Evolutionary conservation across 2,329 filamentous ascomycete genomes (phyloP), one percentile per base, ranked within the genome.

Genomic region (Cyphellophora attinorum): DNA sequence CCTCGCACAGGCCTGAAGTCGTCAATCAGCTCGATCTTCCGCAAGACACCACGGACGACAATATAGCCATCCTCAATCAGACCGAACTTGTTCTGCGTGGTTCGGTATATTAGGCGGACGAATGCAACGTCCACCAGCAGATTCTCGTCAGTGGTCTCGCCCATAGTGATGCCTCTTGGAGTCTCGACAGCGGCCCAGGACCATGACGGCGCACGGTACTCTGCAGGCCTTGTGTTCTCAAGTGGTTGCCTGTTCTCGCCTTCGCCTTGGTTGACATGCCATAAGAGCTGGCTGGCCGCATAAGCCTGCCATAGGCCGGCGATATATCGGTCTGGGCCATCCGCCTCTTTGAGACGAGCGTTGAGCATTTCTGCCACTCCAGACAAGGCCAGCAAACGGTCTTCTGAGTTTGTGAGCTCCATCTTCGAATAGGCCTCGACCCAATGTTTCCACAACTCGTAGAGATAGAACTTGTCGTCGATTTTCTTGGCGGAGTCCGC

Each of bases 181-280:
- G 33, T 39, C 19, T 39, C 39, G 10, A 41, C 27, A 8, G 37
- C 36, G 6, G 37, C 39, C 39, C 39, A 42, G 5, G 29, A 36
- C 10, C 19, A 40, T 3, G n/a, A 17, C 11, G 39, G 39, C 10
- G 39, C 39, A 17, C 37, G 29, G 15, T 40, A 41, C 6, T 14
- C 11, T 16, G 15, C 25, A 11, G 38, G 38, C 11, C 34, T 13
- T 11, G 34, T 37, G 34, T 34, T 34, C 14, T 29, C 21, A 6
- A 33, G 23, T 2, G 37, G 37, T 19, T 30, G 13, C 1, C 19
- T n/a, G 21, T 38, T 13, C 8, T 11, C 27, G 17, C 25, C 34
- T 4, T 3, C 11, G 4, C 11, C 29, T 6, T 37, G 27, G 18
- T 34, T 34, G 29, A 39, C 33, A 14, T 33, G 21, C 39, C 39